phyloP scores from a whole-genome alignment of 371 early-diverging fungal species.

The Syncephalastrum sp. region DNA sequence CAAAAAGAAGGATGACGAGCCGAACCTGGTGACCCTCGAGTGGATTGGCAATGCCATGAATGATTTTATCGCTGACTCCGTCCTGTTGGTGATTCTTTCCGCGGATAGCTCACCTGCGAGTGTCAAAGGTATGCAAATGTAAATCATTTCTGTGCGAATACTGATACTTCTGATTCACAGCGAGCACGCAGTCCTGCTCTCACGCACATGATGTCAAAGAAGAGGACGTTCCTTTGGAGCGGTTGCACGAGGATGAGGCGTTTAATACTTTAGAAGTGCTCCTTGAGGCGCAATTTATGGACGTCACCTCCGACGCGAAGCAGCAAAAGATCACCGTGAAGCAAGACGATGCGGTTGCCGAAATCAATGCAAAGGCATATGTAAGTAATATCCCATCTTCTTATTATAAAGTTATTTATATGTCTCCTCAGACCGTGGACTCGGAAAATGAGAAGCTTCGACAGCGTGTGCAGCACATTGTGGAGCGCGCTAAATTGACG shows the following conservation, averaged over 20 bases:
- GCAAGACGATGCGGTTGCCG: slow-evolving; percentile 46
- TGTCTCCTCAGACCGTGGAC: slow-evolving; percentile 22
- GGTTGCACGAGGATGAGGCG: slow-evolving; percentile 26
- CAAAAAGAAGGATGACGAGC: slow-evolving; percentile 44
- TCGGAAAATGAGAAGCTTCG: slow-evolving; percentile 32
- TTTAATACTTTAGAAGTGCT: slow-evolving; percentile 33
- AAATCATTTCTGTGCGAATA: background rate
- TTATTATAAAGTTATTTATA: background rate
- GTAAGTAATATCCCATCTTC: slow-evolving; percentile 23
- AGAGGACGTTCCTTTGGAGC: slow-evolving; percentile 13
- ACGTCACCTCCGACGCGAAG: slow-evolving; percentile 37
- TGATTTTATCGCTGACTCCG: slow-evolving; percentile 96
- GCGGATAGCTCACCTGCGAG: slow-evolving; percentile 89
- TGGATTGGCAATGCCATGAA: slow-evolving; percentile 92
- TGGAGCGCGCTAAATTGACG: slow-evolving; percentile 32
- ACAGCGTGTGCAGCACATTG: slow-evolving; percentile 28
- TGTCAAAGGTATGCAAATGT: slow-evolving; percentile 67
- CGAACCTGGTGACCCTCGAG: slow-evolving; percentile 72
- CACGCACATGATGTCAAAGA: slow-evolving; percentile 28
- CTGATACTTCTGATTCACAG: slow-evolving; percentile 12
- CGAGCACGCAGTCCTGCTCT: slow-evolving; percentile 39
- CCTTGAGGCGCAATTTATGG: slow-evolving; percentile 45
- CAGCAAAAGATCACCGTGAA: slow-evolving; percentile 37
- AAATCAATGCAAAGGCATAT: slow-evolving; percentile 45
- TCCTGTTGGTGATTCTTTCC: slow-evolving; percentile 81